Conservation (phyloP, 2,329 filamentous ascomycete species). For the Hymenoscyphus infarciens region DNA sequence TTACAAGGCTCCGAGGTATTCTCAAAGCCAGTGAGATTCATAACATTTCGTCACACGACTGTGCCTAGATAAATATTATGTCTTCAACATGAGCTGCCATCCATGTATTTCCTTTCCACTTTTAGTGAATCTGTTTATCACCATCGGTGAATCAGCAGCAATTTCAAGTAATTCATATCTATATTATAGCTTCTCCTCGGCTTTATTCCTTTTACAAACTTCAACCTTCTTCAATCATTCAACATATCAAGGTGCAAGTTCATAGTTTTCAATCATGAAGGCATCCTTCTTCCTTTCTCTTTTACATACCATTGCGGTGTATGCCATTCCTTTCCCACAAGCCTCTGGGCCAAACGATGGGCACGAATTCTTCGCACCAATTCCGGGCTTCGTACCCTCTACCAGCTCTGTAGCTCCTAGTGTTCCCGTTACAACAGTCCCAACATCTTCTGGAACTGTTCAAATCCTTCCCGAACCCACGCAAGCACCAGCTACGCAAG, state of each 20-base stretch:
- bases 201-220: background rate
- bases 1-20: constrained; percentile 3
- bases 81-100: background rate
- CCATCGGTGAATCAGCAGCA: background rate
- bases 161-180: background rate
- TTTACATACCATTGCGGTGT: constrained; percentile 13
- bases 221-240: background rate
- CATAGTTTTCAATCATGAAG: constrained; percentile 10
- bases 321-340: constrained; percentile 13
- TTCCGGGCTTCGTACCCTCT: background rate
- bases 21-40: background rate
- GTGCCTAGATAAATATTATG: background rate
- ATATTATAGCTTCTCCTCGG: background rate
- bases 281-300: constrained; percentile 2
- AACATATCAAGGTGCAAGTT: background rate
- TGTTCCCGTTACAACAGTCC: constrained; percentile 35
- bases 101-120: background rate
- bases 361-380: background rate
- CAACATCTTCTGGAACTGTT: constrained; percentile 33
- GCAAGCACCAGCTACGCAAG: constrained; percentile 34
- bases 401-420: constrained; percentile 18
- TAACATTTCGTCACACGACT: constrained; percentile 7
- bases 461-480: constrained; percentile 37
- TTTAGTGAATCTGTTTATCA: background rate
- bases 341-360: background rate